These are phyloP conservation scores for Deinandra increscens DNA, from an alignment of 129 eudicot species.

Conservation along the genomic window DNA sequence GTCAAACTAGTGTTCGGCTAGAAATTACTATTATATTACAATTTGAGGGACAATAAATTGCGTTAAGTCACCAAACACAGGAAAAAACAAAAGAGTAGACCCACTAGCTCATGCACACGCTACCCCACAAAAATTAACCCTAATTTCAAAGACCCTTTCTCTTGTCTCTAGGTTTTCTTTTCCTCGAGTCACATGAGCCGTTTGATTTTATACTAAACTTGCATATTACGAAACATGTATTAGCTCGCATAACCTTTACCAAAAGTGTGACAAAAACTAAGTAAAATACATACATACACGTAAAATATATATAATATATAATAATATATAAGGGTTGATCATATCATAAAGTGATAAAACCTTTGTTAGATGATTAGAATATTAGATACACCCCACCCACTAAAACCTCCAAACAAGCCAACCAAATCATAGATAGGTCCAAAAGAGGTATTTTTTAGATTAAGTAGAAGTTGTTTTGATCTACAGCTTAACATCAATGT, in stretches of 20 bases:
- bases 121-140: slow-evolving; percentile 41
- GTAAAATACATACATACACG: background rate
- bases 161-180: slow-evolving; percentile 32
- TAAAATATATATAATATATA: too few relatives aligned
- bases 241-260: background rate
- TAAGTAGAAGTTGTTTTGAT: slow-evolving; percentile 9
- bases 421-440: slow-evolving; percentile 32
- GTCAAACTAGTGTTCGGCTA: slow-evolving; percentile 26
- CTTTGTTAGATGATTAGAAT: too few relatives aligned
- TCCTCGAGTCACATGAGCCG: slow-evolving; percentile 20
- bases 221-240: slow-evolving; percentile 17
- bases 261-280: background rate
- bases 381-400: slow-evolving; percentile 31
- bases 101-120: slow-evolving; percentile 38
- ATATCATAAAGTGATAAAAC: background rate
- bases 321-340: too few relatives aligned
- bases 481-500: background rate
- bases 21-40: slow-evolving; percentile 1
- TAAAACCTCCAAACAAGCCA: slow-evolving; percentile 25
- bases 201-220: slow-evolving; percentile 18
- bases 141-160: slow-evolving; percentile 46
- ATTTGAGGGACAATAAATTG: slow-evolving; percentile 28
- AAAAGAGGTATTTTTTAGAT: slow-evolving; percentile 25
- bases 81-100: slow-evolving; percentile 34
- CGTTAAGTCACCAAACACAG: slow-evolving; percentile 16